phyloP scores from a whole-genome alignment of 2,329 filamentous ascomycete species.

The Byssoonygena ceratinophila region DNA sequence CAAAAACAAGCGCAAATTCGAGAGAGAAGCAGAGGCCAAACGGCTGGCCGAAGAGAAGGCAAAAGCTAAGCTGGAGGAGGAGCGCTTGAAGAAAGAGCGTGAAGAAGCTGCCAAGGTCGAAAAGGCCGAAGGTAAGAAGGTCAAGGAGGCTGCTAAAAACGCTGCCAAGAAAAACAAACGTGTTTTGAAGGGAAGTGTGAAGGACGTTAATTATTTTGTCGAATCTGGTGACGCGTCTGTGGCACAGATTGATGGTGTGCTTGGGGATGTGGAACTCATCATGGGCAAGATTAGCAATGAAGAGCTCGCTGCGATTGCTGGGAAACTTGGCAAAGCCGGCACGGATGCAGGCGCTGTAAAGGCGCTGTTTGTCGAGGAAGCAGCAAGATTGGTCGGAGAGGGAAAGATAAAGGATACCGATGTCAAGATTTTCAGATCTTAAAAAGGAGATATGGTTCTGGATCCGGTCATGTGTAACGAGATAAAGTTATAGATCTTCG shows the following conservation, averaged over 20 bases:
- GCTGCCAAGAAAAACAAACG: constrained; percentile 99
- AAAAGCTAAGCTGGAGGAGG: constrained; percentile 74
- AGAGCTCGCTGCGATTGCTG: constrained; percentile 73
- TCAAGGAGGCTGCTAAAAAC: constrained; percentile 96
- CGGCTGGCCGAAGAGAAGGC: constrained; percentile 74
- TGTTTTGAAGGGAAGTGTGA: constrained; percentile 82
- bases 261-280: constrained; percentile 75
- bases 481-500: background rate
- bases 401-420: constrained; percentile 83
- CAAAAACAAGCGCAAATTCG: constrained; percentile 91
- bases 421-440: constrained; percentile 45
- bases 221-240: constrained; percentile 59
- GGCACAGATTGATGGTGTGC: constrained; percentile 66
- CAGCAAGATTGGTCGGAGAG: constrained; percentile 63
- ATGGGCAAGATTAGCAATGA: constrained; percentile 83
- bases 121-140: constrained; percentile 80
- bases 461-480: constrained; percentile 6
- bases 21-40: constrained; percentile 86
- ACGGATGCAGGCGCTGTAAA: constrained; percentile 80
- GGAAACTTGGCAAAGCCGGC: constrained; percentile 63
- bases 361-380: constrained; percentile 66
- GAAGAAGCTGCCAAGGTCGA: constrained; percentile 78
- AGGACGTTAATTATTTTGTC: constrained; percentile 95
- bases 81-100: constrained; percentile 66
- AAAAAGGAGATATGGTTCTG: background rate